A percentile compares a stretch with the other conserved stretches of the same genome.
phyloP scores from a whole-genome alignment of 2,329 filamentous ascomycete species.

The Calonectria henricotiae region DNA sequence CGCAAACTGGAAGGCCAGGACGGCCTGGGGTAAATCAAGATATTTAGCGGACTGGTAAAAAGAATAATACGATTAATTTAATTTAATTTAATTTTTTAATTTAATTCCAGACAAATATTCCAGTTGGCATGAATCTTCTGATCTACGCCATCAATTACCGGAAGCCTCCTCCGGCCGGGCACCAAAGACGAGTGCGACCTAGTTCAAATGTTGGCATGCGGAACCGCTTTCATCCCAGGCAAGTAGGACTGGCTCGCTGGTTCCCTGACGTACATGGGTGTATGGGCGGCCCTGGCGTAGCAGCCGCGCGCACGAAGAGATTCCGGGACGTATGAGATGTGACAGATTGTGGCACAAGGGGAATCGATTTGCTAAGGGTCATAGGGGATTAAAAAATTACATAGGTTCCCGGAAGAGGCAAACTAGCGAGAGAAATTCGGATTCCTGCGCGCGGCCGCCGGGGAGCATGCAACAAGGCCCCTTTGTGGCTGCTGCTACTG shows the following conservation, averaged over 20 bases:
- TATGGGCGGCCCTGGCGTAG: slow-evolving; percentile 17
- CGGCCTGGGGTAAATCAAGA: slow-evolving; percentile 32
- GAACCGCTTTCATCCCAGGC: slow-evolving; percentile 34
- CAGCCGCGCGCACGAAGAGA: slow-evolving; percentile 34
- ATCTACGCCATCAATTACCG: slow-evolving; percentile 16
- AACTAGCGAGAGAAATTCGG: slow-evolving; percentile 16
- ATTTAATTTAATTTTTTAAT: slow-evolving; percentile 9
- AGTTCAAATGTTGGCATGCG: slow-evolving; percentile 22
- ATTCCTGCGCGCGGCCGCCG: not conserved
- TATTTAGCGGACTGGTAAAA: not conserved
- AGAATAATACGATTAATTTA: not conserved
- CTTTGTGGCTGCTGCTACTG: slow-evolving; percentile 8
- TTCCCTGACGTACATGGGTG: slow-evolving; percentile 27
- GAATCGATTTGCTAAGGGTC: not conserved
- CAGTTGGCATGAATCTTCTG: slow-evolving; percentile 2
- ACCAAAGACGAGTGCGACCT: slow-evolving; percentile 6
- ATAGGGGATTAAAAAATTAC: not conserved
- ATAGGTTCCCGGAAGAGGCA: slow-evolving; percentile 21
- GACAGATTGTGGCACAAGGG: slow-evolving; percentile 18
- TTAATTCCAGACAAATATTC: slow-evolving; percentile 1
- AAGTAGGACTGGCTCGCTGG: not conserved
- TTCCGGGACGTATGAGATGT: slow-evolving; percentile 31
- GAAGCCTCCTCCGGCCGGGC: slow-evolving; percentile 20
- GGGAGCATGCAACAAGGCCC: slow-evolving; percentile 20
- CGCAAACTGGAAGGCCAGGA: slow-evolving; percentile 28